phyloP scores from a whole-genome alignment of 306 rosid genomes.

The Cicer pinnatifidum region DNA sequence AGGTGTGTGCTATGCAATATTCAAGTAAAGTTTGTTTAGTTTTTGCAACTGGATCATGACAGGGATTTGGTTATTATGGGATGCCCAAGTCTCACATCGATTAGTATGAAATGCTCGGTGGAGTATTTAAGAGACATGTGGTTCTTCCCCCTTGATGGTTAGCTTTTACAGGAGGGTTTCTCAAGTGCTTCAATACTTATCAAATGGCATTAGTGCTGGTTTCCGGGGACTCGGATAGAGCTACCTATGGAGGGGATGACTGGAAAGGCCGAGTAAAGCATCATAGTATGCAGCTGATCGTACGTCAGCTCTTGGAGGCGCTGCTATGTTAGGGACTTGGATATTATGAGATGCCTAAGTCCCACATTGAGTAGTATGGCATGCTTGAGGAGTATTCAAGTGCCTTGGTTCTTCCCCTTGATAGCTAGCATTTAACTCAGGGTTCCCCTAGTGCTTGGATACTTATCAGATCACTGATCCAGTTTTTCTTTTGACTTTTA shows the following conservation, averaged over 20 bases:
- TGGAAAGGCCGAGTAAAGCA: too few relatives aligned
- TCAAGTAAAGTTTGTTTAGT: conserved; percentile 35
- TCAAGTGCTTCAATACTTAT: background rate
- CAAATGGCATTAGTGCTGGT: background rate
- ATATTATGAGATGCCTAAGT: background rate
- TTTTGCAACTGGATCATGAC: conserved; percentile 17
- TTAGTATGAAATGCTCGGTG: background rate
- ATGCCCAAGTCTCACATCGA: background rate
- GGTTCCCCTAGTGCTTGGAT: background rate
- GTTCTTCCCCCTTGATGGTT: background rate
- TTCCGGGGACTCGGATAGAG: too few relatives aligned
- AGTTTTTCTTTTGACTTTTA: conserved; percentile 7
- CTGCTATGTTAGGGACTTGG: background rate
- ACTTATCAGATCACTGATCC: conserved; percentile 3
- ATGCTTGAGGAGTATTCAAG: conserved; percentile 6
- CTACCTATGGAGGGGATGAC: too few relatives aligned
- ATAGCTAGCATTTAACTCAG: background rate
- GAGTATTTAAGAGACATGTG: background rate
- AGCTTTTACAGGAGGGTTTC: conserved; percentile 14
- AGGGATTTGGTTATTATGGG: background rate
- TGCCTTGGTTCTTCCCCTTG: background rate
- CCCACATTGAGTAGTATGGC: background rate
- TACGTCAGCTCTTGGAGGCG: too few relatives aligned
- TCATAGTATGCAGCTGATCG: too few relatives aligned
- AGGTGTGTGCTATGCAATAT: conserved; percentile 65